phyloP scores from a whole-genome alignment of 2,329 filamentous ascomycete genomes.

The Grosmannia huntii region DNA sequence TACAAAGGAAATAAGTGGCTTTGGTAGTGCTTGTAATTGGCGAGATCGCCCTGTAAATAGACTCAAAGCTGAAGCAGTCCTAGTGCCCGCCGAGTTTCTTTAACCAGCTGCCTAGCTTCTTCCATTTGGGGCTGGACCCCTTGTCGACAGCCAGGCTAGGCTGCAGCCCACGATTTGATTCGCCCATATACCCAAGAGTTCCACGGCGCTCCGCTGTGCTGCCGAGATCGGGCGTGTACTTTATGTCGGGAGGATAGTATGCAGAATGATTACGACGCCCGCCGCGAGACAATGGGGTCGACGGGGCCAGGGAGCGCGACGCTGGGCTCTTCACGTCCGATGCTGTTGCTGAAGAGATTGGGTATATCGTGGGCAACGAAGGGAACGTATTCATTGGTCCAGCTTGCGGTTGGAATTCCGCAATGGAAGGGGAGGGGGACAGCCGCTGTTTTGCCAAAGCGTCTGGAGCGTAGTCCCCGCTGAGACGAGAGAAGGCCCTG shows the following conservation, averaged over 20 bases:
- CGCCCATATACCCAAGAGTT: background rate
- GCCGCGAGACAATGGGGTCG: background rate
- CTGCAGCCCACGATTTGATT: background rate
- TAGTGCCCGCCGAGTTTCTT: slow-evolving; percentile 19
- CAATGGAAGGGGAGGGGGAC: background rate
- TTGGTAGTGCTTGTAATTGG: background rate
- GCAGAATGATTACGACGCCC: background rate
- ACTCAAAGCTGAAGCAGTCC: background rate
- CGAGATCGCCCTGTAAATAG: too few species aligned
- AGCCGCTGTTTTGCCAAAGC: background rate
- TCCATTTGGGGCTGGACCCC: slow-evolving; percentile 15
- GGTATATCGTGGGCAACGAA: background rate
- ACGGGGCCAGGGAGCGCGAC: background rate
- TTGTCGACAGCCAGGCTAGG: slow-evolving; percentile 5
- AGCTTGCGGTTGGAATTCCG: background rate
- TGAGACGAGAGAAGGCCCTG: slow-evolving; percentile 1
- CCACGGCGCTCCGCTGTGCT: background rate
- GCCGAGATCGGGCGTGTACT: background rate
- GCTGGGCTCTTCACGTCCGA: background rate
- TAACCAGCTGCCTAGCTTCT: slow-evolving; percentile 20
- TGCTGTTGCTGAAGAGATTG: background rate
- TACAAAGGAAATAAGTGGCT: background rate
- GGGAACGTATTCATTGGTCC: background rate
- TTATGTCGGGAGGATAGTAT: background rate
- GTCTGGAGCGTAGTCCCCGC: slow-evolving; percentile 1